These are phyloP conservation scores for Petrea volubilis DNA, from an alignment of 257 asterid genomes.

Conservation along the genomic window DNA sequence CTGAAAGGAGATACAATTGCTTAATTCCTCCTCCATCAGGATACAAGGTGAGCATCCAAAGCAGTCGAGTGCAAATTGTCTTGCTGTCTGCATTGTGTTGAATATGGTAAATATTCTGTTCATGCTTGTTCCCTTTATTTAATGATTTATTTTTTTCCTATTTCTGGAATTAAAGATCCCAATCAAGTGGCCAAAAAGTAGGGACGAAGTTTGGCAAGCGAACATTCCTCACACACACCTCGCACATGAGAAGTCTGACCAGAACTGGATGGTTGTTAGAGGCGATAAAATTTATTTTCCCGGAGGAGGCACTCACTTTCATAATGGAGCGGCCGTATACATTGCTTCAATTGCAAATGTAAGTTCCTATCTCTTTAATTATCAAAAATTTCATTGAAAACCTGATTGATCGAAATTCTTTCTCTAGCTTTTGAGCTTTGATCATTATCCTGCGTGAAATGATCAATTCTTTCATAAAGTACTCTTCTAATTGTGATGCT, in stretches of 20 bases:
- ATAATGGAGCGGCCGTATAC: constrained; percentile 83
- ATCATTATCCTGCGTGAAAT: constrained; percentile 2
- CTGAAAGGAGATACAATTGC: constrained; percentile 83
- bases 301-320: constrained; percentile 95
- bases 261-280: constrained; percentile 93
- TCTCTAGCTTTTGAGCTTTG: neutral
- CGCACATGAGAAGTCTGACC: constrained; percentile 90
- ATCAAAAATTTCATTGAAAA: neutral
- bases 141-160: neutral
- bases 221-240: constrained; percentile 94
- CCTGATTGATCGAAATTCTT: neutral
- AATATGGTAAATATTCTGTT: neutral
- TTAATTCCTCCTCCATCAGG: constrained; percentile 91
- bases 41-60: constrained; percentile 56
- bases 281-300: constrained; percentile 82
- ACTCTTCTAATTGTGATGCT: neutral
- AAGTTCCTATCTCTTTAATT: constrained; percentile 29
- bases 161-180: constrained; percentile 52
- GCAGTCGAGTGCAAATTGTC: constrained; percentile 7
- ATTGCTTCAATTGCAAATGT: constrained; percentile 83
- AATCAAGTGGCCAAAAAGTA: constrained; percentile 83
- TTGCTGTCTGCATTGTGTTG: neutral
- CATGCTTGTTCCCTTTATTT: neutral
- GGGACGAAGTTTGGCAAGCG: constrained; percentile 88
- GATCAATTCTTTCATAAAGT: neutral